Base-by-base conservation (phyloP, 495 filamentous ascomycete genomes). In the Evernia prunastri region DNA sequence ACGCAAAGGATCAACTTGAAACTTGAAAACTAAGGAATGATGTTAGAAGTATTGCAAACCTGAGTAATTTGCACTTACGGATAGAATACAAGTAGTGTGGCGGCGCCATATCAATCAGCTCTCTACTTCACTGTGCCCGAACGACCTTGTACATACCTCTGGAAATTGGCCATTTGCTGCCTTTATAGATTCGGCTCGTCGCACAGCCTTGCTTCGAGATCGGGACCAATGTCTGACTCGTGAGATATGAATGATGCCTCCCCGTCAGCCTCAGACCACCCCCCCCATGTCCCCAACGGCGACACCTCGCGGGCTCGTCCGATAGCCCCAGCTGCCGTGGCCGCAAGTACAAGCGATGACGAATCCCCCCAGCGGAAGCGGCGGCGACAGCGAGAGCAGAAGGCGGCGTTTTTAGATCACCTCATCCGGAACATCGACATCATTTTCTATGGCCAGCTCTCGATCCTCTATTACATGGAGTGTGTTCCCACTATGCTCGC, bases 381-480 rank as follows among this genome's bases (percentile, higher is more conserved):
- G 29, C 47, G 61, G 1, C 27, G 27, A 37, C 58, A 56, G 39
- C 56, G 59, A 63, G 12, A 53, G 13, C 59, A 84, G 74, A 76
- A 82, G 42, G 77, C 79, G 42, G 78, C 86, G 60, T 85, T 89
- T 71, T 81, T 94, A 63, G 86, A 85, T 68, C 79, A 86, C 58
- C 75, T 95, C 39, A 80, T 90, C 68, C 81, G 83, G 63, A 87
- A 84, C 70, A 77, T 96, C 56, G 91, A 96, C 74, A 87, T 87
- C 67, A 63, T 92, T n/a, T 84, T 92, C 37, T 92, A 91, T 71
- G 86, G 86, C 64, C 84, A 96, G 77, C 78, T 95, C 39, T 89
- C 88, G 45, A 82, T 87, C 47, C 68, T 96, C 63, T 96, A 96
- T 76, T 95, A 94, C 73, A 87, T 95, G 84, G 92, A 96, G 92